A percentile compares a stretch with the other conserved stretches of the same genome.
These are phyloP conservation scores for Plasmopara halstedii DNA, from an alignment of 352 stramenopile species.

Conservation along the genomic window DNA sequence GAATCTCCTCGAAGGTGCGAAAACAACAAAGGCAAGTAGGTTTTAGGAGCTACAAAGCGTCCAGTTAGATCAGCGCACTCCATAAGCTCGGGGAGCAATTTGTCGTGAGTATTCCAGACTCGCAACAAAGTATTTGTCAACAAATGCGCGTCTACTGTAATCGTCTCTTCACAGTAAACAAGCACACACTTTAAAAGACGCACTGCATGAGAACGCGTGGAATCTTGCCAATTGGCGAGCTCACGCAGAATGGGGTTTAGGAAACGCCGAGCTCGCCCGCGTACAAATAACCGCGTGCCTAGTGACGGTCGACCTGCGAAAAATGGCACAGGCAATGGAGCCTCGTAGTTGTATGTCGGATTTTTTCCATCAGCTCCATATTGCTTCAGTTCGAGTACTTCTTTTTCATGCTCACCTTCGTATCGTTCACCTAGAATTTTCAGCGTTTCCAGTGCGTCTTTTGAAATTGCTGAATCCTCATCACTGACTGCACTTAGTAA, in stretches of 20 bases:
- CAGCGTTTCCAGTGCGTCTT: slow-evolving; percentile 67
- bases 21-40: slow-evolving; percentile 62
- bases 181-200: slow-evolving; percentile 86
- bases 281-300: slow-evolving; percentile 87
- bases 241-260: slow-evolving; percentile 85
- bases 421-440: slow-evolving; percentile 48
- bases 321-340: slow-evolving; percentile 79
- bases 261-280: slow-evolving; percentile 84
- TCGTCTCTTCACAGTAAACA: slow-evolving; percentile 91
- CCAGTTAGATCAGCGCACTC: slow-evolving; percentile 51
- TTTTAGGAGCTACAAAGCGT: slow-evolving; percentile 51
- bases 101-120: slow-evolving; percentile 30
- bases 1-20: slow-evolving; percentile 48
- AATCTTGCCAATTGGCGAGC: slow-evolving; percentile 87
- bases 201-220: slow-evolving; percentile 75
- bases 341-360: slow-evolving; percentile 78
- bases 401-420: slow-evolving; percentile 58
- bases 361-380: slow-evolving; percentile 91
- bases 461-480: slow-evolving; percentile 33
- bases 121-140: slow-evolving; percentile 65
- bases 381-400: slow-evolving; percentile 92
- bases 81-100: slow-evolving; percentile 17
- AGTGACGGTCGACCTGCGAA: slow-evolving; percentile 63
- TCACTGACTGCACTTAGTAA: slow-evolving; percentile 87
- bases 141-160: slow-evolving; percentile 85